A percentile compares a stretch with the other conserved stretches of the same genome.
These are phyloP conservation scores for Aristolochia californica DNA, from an alignment of 164 flowering plant genomes.

Conservation along the genomic window DNA sequence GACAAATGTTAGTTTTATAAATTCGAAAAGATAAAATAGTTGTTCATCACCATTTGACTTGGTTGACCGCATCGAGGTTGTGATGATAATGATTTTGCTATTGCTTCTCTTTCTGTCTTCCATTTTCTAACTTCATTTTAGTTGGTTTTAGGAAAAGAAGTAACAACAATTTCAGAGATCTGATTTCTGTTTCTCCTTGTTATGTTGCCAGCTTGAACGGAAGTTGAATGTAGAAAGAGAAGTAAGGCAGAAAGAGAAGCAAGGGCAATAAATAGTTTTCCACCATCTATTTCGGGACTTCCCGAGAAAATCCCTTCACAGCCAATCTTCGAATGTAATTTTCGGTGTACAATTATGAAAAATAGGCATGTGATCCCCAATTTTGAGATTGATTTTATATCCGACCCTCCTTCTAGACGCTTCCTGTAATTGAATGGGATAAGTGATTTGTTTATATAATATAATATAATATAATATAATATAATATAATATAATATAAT, in stretches of 20 bases:
- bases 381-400: slow-evolving; percentile 14
- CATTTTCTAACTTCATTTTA: neutral
- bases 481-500: too few relatives aligned
- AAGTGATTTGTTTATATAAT: slow-evolving; percentile 1
- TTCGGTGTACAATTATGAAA: slow-evolving; percentile 19
- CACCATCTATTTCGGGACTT: neutral
- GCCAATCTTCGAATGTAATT: slow-evolving; percentile 7
- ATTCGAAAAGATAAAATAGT: too few relatives aligned
- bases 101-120: neutral
- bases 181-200: neutral
- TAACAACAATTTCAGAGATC: neutral
- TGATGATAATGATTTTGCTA: neutral
- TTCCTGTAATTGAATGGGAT: neutral
- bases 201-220: slow-evolving; percentile 21
- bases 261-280: neutral
- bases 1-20: neutral
- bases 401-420: slow-evolving; percentile 2
- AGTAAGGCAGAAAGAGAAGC: slow-evolving; percentile 1
- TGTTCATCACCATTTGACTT: neutral
- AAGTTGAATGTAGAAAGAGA: slow-evolving; percentile 17
- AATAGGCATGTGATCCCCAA: slow-evolving; percentile 13
- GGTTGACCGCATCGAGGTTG: neutral
- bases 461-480: neutral
- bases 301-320: neutral
- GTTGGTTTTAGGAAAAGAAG: neutral